Evolutionary conservation across 2,329 filamentous ascomycete species (phyloP).

Genomic region (Exophiala lecanii-corni): DNA sequence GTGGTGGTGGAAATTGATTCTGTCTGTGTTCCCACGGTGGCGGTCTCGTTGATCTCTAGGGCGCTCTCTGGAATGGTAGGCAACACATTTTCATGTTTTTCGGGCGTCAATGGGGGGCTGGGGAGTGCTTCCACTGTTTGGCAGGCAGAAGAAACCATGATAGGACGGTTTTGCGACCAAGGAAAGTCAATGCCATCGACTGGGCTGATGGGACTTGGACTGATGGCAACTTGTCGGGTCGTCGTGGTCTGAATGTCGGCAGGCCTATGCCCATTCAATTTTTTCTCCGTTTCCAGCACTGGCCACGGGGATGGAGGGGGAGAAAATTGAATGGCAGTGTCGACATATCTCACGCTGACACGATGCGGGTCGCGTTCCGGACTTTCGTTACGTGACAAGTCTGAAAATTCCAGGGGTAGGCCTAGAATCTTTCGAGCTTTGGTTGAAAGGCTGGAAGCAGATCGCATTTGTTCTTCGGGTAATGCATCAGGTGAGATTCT

Average conservation of each 20-base stretch:
- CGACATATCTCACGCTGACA: conserved; percentile 54
- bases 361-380: conserved; percentile 22
- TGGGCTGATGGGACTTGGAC: conserved; percentile 16
- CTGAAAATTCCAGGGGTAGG: conserved; percentile 35
- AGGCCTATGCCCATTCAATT: conserved; percentile 45
- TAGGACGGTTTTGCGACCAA: conserved; percentile 26
- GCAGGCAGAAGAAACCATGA: conserved; percentile 40
- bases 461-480: conserved; percentile 37
- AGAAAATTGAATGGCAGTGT: conserved; percentile 76
- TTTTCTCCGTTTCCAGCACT: conserved; percentile 36
- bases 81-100: conserved; percentile 22
- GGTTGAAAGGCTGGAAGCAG: conserved; percentile 37
- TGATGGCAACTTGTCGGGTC: conserved; percentile 12
- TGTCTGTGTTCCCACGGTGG: conserved; percentile 24
- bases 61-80: conserved; percentile 23
- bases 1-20: conserved; percentile 11
- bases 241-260: conserved; percentile 16
- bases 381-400: conserved; percentile 28
- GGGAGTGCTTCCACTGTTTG: conserved; percentile 40
- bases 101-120: conserved; percentile 34
- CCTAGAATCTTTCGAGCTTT: conserved; percentile 45
- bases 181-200: conserved; percentile 16
- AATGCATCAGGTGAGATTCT: conserved; percentile 46
- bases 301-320: conserved; percentile 69
- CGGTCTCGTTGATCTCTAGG: conserved; percentile 19